Evolutionary conservation across 129 eudicot genomes (phyloP), one percentile per base, ranked within the genome.

Genomic region (Gnaphalium uliginosum): DNA sequence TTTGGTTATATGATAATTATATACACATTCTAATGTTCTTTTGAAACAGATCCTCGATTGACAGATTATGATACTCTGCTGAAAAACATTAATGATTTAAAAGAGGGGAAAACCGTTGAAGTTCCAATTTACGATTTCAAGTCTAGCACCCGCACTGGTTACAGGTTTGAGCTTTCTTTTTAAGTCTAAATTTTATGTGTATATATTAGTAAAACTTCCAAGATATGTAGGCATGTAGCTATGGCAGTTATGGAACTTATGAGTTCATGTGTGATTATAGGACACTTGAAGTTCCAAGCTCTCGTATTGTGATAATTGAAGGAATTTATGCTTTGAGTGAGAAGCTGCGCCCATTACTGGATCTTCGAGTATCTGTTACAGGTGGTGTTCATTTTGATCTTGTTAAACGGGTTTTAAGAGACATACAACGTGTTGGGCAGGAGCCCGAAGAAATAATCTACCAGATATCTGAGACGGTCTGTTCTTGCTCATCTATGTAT

Each of bases 301-400:
- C 96, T 17, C 92, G 88, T 17, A 86, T 93, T 83, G 95, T 93
- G 88, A 86, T 93, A 74, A 83, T 93, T 53, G 98, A 93, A 79
- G 98, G 98, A 6, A 93, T 93, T 69, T 93, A 93, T 73, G 98
- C 96, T 76, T 81, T 93, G 69, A 93, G 92, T 75, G 98, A 93
- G 75, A 88, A 88, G 41, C 61, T 93, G 65, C 89, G 96, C 51
- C 96, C 96, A 24, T 82, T 88, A 2, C 76, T 93, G 83, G 98
- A 93, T 86, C 98, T 93, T 70, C 85, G 92, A 79, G 90, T 93
- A 74, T 93, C 98, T 70, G 98, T 93, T 68, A 93, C 90, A 46
- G 98, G 98, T 66, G 98, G 98, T n/a, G 96, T 93, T 70, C 98
- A 93, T 75, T 88, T 90, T 86, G 98, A 93, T 80, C 96, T 93